phyloP scores from a whole-genome alignment of 805 yeast species.

The Suhomyces faveliae region DNA sequence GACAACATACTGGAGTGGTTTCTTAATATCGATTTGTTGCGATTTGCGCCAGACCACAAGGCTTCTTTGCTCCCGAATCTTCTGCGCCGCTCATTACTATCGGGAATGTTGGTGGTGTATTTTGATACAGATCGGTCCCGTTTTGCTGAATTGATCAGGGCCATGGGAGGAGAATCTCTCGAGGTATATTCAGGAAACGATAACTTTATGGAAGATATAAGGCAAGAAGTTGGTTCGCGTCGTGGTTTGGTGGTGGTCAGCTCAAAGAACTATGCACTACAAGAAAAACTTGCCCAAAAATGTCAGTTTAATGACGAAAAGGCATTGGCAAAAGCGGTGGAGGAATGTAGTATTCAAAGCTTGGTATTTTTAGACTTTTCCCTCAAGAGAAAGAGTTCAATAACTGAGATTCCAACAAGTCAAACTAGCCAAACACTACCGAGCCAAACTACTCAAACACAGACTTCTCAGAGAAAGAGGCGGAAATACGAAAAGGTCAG shows the following conservation, averaged over 20 bases:
- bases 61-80: slow-evolving; percentile 13
- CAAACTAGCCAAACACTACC: neutral
- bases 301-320: slow-evolving; percentile 4
- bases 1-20: slow-evolving; percentile 23
- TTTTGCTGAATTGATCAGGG: slow-evolving; percentile 15
- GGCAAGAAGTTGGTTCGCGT: neutral
- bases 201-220: neutral
- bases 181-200: neutral
- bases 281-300: neutral
- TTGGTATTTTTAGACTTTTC: slow-evolving; percentile 2
- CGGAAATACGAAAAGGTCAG: slow-evolving; percentile 32
- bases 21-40: slow-evolving; percentile 10
- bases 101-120: slow-evolving; percentile 7
- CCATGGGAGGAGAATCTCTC: slow-evolving; percentile 13
- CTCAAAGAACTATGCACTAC: slow-evolving; percentile 1
- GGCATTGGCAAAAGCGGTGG: slow-evolving; percentile 9
- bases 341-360: slow-evolving; percentile 3
- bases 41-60: slow-evolving; percentile 15
- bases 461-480: slow-evolving; percentile 22
- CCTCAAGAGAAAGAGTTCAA: neutral
- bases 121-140: slow-evolving; percentile 1
- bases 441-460: neutral
- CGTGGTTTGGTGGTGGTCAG: neutral
- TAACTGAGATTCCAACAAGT: neutral
- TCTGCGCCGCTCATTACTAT: slow-evolving; percentile 16